Base-by-base conservation (phyloP, 169 alveolate species). In the Besnoitia besnoiti region DNA sequence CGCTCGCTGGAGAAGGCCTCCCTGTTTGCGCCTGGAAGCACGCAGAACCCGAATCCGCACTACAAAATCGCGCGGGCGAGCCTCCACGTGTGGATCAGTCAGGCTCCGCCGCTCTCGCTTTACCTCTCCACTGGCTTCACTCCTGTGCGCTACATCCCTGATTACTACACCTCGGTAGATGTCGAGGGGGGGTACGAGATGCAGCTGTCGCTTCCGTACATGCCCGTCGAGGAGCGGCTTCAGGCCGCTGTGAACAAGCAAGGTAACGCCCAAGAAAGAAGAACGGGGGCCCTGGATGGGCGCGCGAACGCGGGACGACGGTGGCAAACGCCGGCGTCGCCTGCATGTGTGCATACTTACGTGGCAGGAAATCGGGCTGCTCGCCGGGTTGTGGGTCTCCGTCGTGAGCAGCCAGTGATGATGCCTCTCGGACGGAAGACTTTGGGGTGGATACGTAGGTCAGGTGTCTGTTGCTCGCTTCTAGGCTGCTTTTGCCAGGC, bases 31-130 rank as follows among this genome's bases (percentile, higher is more conserved):
- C 55, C 50, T 3, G 87, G 59, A 24, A 77, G 87, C 55, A 2
- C 7, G 12, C 61, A 3, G 40, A 77, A 77, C 55, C 87, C 87
- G 39, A 40, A 37, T 37, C 87, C 87, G 37, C 44, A 35, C 61
- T 37, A 40, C 40, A 51, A 77, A 24, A 44, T 85, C 59, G 10
- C 16, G n/a, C 50, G 59, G 0, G 61, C 91, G 1, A 30, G 33
- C 40, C 91, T 87, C 50, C 91, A 87, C n/a, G 91, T 87, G 85
- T 87, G 91, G 91, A 35, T 61, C 0, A 42, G 50, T 44, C 91
- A 87, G 77, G 44, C 35, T 42, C 59, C 85, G 33, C 91, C 91
- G 49, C 14, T 87, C n/a, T 35, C 51, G 35, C 85, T 87, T n/a
- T 87, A 87, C 33, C 39, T 87, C 49, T 61, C 85, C n/a, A 30